phyloP scores from a whole-genome alignment of 78 protist species.

The Isochrysis galbana region DNA sequence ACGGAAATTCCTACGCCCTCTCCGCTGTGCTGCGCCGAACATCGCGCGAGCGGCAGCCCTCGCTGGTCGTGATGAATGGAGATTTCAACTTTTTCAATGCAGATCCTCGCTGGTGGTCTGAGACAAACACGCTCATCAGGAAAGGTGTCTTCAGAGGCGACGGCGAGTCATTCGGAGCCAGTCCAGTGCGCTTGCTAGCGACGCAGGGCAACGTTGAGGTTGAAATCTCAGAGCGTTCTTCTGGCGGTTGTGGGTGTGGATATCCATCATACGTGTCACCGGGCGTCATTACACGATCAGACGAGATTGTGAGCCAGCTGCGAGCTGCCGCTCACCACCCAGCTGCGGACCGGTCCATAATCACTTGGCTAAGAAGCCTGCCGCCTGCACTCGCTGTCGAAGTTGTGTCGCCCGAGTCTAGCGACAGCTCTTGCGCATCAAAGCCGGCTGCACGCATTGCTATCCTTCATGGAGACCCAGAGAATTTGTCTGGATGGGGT shows the following conservation, averaged over 20 bases:
- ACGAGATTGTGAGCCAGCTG: not conserved
- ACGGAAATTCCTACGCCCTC: constrained; percentile 28
- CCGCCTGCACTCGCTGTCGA: not conserved
- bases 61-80: not conserved
- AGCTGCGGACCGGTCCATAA: not conserved
- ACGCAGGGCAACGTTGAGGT: not conserved
- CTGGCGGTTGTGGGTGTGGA: not conserved
- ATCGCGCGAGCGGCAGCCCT: not conserved
- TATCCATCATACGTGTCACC: not conserved
- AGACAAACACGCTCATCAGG: no score
- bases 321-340: not conserved
- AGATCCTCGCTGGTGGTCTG: not conserved
- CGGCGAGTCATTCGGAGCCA: no score
- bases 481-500: not conserved
- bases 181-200: not conserved
- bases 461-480: not conserved
- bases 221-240: not conserved
- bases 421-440: no score
- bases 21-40: not conserved
- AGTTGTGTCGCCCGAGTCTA: no score
- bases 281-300: not conserved
- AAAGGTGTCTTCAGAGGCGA: no score
- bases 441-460: not conserved
- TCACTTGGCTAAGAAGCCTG: not conserved
- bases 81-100: constrained; percentile 41